Evolutionary conservation across 73 alveolate genomes (phyloP), one percentile per base, ranked within the genome.

Genomic region (Stentor coeruleus): DNA sequence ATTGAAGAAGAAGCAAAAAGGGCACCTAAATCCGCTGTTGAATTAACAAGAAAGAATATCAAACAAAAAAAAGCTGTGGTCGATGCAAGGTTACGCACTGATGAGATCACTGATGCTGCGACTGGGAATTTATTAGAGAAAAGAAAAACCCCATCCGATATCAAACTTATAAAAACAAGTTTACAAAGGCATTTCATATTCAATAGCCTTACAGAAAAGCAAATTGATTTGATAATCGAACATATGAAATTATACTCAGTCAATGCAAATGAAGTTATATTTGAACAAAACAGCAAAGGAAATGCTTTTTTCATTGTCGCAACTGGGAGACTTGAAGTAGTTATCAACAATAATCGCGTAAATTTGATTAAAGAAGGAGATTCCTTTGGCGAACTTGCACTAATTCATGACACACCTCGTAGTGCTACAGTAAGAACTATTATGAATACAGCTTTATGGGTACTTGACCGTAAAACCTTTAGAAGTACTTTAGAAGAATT

Each of bases 331-430:
- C 77, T 75, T 26, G 83, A 75, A 15, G 41, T 75, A 36, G 14
- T 75, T 15, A 40, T 75, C 31, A 40, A 40, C 26, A 66, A 66
- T 28, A 38, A 36, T 39, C 6, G 6, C n/a, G 33, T 36, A n/a
- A 39, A 14, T 39, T 20, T n/a, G 20, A 6, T 84, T 20, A 40
- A 75, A 40, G 93, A 93, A 0, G 98, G 98, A 35, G 94, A 83
- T 39, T 92, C 97, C 66, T 96, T 96, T 91, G 99, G 99, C 39
- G 99, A 96, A 75, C 82, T 96, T 30, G 99, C 99, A 39, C 90
- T 96, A 38, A 89, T 96, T 55, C 93, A 96, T 84, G 91, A 96
- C 85, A 92, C 93, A 4, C 92, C 90, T 33, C 88, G 99, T 88
- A 91, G 98, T 4, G 98, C 98, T 26, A 74, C 98, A 30, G 89